Base-by-base conservation (phyloP, 257 asterid genomes). In the Nicotiana tabacum region DNA sequence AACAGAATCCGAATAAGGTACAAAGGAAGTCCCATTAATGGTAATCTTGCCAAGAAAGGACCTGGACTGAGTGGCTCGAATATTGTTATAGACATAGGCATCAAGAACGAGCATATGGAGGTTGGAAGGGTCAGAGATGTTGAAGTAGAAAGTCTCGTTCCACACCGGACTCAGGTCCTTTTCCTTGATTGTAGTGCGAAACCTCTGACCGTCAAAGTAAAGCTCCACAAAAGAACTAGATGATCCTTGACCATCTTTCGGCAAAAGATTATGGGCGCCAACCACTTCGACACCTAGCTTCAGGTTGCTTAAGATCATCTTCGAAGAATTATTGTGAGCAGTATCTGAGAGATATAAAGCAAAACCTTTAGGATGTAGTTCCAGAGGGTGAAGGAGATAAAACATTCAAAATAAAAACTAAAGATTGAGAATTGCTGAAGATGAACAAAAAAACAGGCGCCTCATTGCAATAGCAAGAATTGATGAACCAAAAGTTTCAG, bases 241-340 rank as follows among this genome's bases (percentile, higher is more conserved):
- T 6, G 99, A 95, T 76, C 99, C 99, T 80, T 93, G 95, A 4
- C 99, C 98, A 35, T 95, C 97, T 86, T 95, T 95, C 6, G 99
- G 92, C 70, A 95, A 83, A 83, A 95, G 99, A 84, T 91, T 92
- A 66, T 93, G 97, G 48, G 99, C 98, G 35, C 93, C 85, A 29
- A 93, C 85, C 30, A 95, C 90, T 17, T 95, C 97, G 6, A 93
- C 97, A 12, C 98, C 98, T 3, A 95, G 90, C 92, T 95, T 95
- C 77, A 93, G 85, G 88, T 87, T 91, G 80, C 89, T 89, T 51
- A 90, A 39, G 81, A 91, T 81, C 98, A 91, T 92, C 37, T 66
- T 66, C 13, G 37, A 46, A 51, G 18, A 32, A 48, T 10, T 78
- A 77, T 65, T 83, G 81, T 83, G 83, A 24, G 69, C 82, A 83